phyloP scores from a whole-genome alignment of 345 rosid genomes.

The Clausena lansium region DNA sequence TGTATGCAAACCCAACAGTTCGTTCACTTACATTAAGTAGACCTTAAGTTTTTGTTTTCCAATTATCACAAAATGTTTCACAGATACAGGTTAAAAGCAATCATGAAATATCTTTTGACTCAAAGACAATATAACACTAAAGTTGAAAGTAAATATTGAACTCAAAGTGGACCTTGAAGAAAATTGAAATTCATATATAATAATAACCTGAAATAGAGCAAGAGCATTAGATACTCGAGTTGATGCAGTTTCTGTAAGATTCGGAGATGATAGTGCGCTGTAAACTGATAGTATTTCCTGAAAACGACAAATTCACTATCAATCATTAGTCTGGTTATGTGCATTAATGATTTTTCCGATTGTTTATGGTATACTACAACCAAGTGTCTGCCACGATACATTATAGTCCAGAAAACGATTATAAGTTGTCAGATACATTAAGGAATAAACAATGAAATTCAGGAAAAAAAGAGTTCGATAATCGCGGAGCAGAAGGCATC shows the following conservation, averaged over 20 bases:
- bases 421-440: background rate
- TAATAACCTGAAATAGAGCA: slow-evolving; percentile 49
- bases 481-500: background rate
- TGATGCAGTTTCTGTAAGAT: slow-evolving; percentile 22
- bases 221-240: slow-evolving; percentile 49
- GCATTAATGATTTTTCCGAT: slow-evolving; percentile 4
- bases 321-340: background rate
- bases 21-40: background rate
- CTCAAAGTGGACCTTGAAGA: background rate
- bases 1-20: background rate
- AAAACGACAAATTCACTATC: background rate
- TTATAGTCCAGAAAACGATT: too few species aligned
- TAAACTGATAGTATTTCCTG: slow-evolving; percentile 52
- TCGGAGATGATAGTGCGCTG: slow-evolving; percentile 26
- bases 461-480: background rate
- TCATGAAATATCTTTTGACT: too few species aligned
- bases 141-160: background rate
- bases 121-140: background rate
- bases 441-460: background rate
- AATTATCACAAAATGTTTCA: background rate
- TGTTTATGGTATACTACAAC: slow-evolving; percentile 1
- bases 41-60: background rate
- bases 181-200: background rate
- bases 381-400: background rate
- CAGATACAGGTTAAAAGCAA: background rate